Conservation (phyloP, 345 rosid genomes). For the Brassica carinata region DNA sequence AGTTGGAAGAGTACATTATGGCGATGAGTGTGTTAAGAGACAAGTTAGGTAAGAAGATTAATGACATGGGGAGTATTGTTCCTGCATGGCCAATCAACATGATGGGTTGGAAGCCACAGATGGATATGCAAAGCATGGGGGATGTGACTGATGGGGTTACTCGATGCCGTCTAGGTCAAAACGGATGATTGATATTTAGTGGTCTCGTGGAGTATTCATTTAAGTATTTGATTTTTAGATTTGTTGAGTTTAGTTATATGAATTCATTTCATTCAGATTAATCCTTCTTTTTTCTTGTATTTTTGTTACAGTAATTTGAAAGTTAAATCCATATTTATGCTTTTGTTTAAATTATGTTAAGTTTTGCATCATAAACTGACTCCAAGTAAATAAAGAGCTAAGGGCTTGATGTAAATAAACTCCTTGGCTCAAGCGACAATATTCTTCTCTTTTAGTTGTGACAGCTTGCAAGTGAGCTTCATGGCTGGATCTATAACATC, state of each 20-base stretch:
- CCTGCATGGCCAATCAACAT: constrained; percentile 31
- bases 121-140: constrained; percentile 18
- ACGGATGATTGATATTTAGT: constrained; percentile 1
- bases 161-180: constrained; percentile 19
- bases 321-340: background rate
- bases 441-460: constrained; percentile 56
- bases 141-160: constrained; percentile 9
- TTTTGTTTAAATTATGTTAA: constrained; percentile 1
- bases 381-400: background rate
- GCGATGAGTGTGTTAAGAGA: constrained; percentile 34
- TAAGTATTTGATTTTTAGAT: background rate
- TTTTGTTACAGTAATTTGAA: background rate
- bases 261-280: constrained; percentile 3
- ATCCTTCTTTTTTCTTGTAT: constrained; percentile 14
- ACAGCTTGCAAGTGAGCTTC: constrained; percentile 65
- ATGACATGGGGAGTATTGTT: constrained; percentile 24
- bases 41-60: constrained; percentile 26
- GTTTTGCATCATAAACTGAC: background rate
- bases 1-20: constrained; percentile 24
- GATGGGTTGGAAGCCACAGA: constrained; percentile 25
- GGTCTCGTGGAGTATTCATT: background rate
- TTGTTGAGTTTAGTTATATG: constrained; percentile 13
- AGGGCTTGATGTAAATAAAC: background rate
- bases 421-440: constrained; percentile 52
- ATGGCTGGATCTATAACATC: constrained; percentile 80